Base-by-base conservation (phyloP, 2,329 filamentous ascomycete genomes). In the Teratosphaeria gauchensis region DNA sequence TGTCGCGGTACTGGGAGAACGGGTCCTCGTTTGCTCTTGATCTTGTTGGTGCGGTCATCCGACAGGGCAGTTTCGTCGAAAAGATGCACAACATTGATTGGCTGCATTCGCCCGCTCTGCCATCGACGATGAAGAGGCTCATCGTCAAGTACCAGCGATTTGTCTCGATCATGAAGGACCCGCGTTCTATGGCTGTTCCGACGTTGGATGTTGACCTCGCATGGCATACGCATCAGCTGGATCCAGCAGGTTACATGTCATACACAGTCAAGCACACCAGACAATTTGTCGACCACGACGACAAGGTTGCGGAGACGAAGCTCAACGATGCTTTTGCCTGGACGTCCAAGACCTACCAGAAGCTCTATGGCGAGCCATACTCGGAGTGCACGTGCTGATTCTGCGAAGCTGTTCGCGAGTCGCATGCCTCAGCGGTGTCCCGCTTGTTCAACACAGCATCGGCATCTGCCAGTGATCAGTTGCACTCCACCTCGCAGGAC, bases 301-400 rank as follows among this genome's bases (percentile, higher is more conserved):
- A 95, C 76, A 92, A 92, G 73, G 84, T 95, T 24, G 84, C 86
- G 54, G 86, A 91, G 66, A 76, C 75, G 14, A 80, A 78, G 54
- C 79, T 95, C 6, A 82, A 82, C 52, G 76, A 77, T 1, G 77
- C 80, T 4, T 94, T 94, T 67, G 83, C 85, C 68, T 89, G 83
- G 82, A 95, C 90, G 0, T 83, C 80, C 67, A 86, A 85, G 64
- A 75, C 72, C 0, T 95, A 92, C 69, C 82, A 89, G 64, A 82
- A 83, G 31, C 72, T 75, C 14, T 91, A 82, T 64, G 74, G 76
- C 16, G 81, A 86, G 55, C 80, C 89, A 4, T 95, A 92, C 70
- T 86, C 82, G 1, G 86, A 88, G 71, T 92, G 89, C 66, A 88
- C 84, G 0, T 92, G 89, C 72, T 92, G 88, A 88, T 90, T 92